A percentile compares a stretch with the other conserved stretches of the same genome.
phyloP scores from a whole-genome alignment of 768 basidiomycete species.

The Termitomyces eurrhizus region DNA sequence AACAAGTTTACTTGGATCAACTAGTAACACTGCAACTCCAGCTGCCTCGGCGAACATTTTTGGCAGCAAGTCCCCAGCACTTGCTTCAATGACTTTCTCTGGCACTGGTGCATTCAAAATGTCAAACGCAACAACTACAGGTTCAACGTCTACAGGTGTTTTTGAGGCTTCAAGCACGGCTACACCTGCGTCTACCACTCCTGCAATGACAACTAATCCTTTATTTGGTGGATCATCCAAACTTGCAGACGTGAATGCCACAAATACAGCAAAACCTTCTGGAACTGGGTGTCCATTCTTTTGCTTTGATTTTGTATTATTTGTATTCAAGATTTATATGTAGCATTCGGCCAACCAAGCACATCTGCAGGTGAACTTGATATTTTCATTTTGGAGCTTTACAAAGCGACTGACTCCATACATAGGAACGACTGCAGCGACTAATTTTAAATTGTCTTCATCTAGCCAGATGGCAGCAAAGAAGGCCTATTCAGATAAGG shows the following conservation, averaged over 20 bases:
- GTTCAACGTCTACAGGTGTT: constrained; percentile 1
- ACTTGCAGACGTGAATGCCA: constrained; percentile 31
- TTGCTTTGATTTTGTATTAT: neutral
- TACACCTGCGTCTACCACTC: constrained; percentile 8
- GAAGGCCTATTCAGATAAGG: constrained; percentile 90
- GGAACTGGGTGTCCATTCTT: constrained; percentile 29
- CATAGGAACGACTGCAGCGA: constrained; percentile 15
- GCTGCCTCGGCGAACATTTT: constrained; percentile 1
- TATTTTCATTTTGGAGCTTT: neutral
- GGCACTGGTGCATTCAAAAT: constrained; percentile 3
- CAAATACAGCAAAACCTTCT: constrained; percentile 29
- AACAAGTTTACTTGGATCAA: neutral
- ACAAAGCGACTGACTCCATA: constrained; percentile 1
- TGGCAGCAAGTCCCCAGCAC: constrained; percentile 2
- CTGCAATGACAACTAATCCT: constrained; percentile 18
- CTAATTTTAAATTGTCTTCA: neutral
- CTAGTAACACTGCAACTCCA: constrained; percentile 7
- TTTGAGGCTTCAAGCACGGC: constrained; percentile 9
- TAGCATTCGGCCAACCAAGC: constrained; percentile 31
- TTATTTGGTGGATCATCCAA: constrained; percentile 35
- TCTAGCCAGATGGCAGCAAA: constrained; percentile 47
- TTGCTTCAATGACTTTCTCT: constrained; percentile 6
- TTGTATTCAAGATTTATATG: neutral
- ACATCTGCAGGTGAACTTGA: constrained; percentile 12
- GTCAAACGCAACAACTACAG: constrained; percentile 1